A percentile compares a stretch with the other conserved stretches of the same genome.
phyloP scores from a whole-genome alignment of 495 filamentous ascomycete species.

The Penicillium tannophilum region DNA sequence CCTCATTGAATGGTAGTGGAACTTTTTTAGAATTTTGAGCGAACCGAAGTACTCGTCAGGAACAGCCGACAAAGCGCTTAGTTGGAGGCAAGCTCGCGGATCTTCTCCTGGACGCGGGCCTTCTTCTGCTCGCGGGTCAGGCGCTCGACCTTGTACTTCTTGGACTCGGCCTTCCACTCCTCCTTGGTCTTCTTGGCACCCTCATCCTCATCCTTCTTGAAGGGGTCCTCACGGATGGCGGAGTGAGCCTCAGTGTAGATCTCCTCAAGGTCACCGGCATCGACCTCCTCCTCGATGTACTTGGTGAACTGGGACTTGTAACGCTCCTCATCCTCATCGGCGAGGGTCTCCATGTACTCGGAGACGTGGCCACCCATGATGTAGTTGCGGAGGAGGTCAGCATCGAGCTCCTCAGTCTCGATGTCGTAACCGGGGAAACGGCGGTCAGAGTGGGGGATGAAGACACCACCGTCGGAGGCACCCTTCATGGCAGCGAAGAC shows the following conservation, averaged over 20 bases:
- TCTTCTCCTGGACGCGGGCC: slow-evolving; percentile 83
- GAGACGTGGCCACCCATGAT: slow-evolving; percentile 97
- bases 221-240: slow-evolving; percentile 96
- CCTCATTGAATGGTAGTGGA: slow-evolving; percentile 27
- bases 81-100: slow-evolving; percentile 60
- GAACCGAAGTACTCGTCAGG: slow-evolving; percentile 23
- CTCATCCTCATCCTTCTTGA: slow-evolving; percentile 85
- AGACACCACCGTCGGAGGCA: slow-evolving; percentile 96
- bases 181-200: slow-evolving; percentile 90
- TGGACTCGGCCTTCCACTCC: slow-evolving; percentile 92
- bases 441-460: slow-evolving; percentile 96
- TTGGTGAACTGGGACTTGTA: slow-evolving; percentile 96
- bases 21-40: slow-evolving; percentile 26
- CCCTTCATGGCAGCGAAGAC: slow-evolving; percentile 99
- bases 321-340: slow-evolving; percentile 99
- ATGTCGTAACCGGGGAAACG: slow-evolving; percentile 99
- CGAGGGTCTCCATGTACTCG: slow-evolving; percentile 99
- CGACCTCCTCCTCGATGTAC: slow-evolving; percentile 95
- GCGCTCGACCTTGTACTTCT: slow-evolving; percentile 80
- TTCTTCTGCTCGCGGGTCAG: slow-evolving; percentile 77
- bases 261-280: slow-evolving; percentile 97
- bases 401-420: slow-evolving; percentile 94
- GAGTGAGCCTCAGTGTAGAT: slow-evolving; percentile 93
- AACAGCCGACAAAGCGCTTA: slow-evolving; percentile 32
- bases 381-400: slow-evolving; percentile 97